Base-by-base conservation (phyloP, 176 grass and related monocot species). In the Panicum miliaceum region DNA sequence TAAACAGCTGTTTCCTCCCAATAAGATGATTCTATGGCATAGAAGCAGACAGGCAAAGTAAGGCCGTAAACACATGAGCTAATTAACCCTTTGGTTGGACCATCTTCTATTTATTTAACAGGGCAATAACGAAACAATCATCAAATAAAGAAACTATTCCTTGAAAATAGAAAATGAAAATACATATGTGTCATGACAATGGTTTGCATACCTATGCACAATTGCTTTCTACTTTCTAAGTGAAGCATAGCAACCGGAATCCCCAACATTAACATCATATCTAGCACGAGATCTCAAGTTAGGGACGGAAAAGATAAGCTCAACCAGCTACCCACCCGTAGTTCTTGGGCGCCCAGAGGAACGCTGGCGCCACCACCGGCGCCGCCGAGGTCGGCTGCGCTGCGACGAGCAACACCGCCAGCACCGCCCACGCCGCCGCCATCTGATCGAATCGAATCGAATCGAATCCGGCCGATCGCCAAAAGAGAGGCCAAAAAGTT, bases 341-440 rank as follows among this genome's bases (percentile, higher is more conserved):
- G 89, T 90, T 89, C 38, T 86, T 75, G 34, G 85, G 90, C 25
- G 90, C 86, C 93, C 93, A 95, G 65, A 96, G 86, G 87, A 96
- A 96, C 41, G 94, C 91, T 13, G 94, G 94, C 78, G 80, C 88
- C 26, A 74, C 84, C 56, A 60, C 73, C 23, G 75, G 61, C 16
- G 48, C 66, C 61, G 50, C 79, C 2, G 84, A 52, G 26, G 27
- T 73, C 73, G 38, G 19, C 68, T 67, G 82, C 63, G 52, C 79
- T 8, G 61, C 42, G 12, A 69, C 26, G 10, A 89, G 75, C 86
- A 83, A n/a, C 86, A 34, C 52, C 43, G 78, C 86, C 73, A 88
- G 40, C 51, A 48, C 48, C 68, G 45, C 53, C 83, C 74, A 86
- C 11, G 60, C 43, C 27, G 86, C 58, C 52, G 79, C 83, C 86